Percentiles rank a stretch among this genome's conserved stretches.
These are phyloP conservation scores for Diaporthe velutina DNA, from an alignment of 2,329 filamentous ascomycete genomes.

Conservation along the genomic window DNA sequence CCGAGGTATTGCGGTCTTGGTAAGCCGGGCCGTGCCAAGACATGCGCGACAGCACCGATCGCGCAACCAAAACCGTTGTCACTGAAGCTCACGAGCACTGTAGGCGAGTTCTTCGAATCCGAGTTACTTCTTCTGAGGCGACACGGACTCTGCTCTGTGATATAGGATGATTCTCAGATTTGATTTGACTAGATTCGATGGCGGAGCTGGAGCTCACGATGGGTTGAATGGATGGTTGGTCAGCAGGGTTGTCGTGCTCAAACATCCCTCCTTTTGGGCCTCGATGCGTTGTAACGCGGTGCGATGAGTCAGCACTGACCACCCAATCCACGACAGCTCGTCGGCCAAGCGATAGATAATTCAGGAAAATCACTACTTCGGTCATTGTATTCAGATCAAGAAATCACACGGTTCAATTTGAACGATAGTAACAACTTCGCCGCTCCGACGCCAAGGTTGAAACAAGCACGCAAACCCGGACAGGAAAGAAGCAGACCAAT, in stretches of 20 bases:
- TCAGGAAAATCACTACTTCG: not conserved
- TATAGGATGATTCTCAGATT: not conserved
- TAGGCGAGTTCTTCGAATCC: not conserved
- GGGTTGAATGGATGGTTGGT: not conserved
- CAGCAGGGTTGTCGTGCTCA: not conserved
- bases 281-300: not conserved
- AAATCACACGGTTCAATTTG: not conserved
- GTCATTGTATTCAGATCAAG: not conserved
- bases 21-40: slow-evolving; percentile 15
- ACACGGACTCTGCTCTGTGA: not conserved
- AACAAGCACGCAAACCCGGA: not conserved
- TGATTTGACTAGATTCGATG: not conserved
- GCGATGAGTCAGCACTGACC: slow-evolving; percentile 11
- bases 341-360: not conserved
- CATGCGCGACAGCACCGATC: not conserved
- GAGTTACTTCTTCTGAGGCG: not conserved
- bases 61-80: not conserved
- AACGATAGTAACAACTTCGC: not conserved
- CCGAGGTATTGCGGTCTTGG: not conserved
- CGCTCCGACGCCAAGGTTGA: not conserved
- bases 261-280: not conserved
- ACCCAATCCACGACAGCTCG: not conserved
- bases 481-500: not conserved
- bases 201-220: not conserved
- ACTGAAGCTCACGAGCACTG: not conserved